Evolutionary conservation across 2,329 filamentous ascomycete species (phyloP).

Genomic region (Ramularia endophylla): DNA sequence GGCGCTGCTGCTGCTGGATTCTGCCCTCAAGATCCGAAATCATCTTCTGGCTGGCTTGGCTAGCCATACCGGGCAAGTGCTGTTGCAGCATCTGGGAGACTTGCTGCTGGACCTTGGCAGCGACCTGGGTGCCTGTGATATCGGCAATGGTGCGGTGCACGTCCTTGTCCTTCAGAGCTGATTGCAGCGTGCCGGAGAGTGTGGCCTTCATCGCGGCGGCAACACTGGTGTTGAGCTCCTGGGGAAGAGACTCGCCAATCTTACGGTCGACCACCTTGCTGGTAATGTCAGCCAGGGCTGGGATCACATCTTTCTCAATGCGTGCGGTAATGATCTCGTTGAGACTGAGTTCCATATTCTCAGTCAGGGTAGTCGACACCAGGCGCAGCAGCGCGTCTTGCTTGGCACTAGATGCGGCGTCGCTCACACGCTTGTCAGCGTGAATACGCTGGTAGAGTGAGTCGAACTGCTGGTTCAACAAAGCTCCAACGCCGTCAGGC

Average conservation of each 20-base stretch:
- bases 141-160: conserved; percentile 68
- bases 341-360: conserved; percentile 70
- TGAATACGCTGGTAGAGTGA: conserved; percentile 56
- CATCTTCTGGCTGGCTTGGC: conserved; percentile 58
- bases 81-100: conserved; percentile 55
- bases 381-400: conserved; percentile 64
- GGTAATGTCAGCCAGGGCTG: conserved; percentile 63
- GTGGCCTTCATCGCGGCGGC: conserved; percentile 66
- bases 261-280: conserved; percentile 65
- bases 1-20: conserved; percentile 46
- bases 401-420: conserved; percentile 57
- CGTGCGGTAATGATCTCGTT: conserved; percentile 68
- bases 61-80: conserved; percentile 25
- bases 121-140: conserved; percentile 61
- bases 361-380: conserved; percentile 61
- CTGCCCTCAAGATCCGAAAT: conserved; percentile 62
- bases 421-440: conserved; percentile 62
- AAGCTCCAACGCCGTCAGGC: conserved; percentile 4
- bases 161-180: conserved; percentile 67
- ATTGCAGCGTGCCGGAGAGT: conserved; percentile 61
- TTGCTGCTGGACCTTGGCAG: conserved; percentile 63
- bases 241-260: conserved; percentile 61
- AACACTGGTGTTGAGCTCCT: conserved; percentile 59
- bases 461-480: conserved; percentile 45
- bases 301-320: conserved; percentile 70